A percentile compares a stretch with the other conserved stretches of the same genome.
Conservation (phyloP, 768 basidiomycete species). For the Pholiota microspora region DNA sequence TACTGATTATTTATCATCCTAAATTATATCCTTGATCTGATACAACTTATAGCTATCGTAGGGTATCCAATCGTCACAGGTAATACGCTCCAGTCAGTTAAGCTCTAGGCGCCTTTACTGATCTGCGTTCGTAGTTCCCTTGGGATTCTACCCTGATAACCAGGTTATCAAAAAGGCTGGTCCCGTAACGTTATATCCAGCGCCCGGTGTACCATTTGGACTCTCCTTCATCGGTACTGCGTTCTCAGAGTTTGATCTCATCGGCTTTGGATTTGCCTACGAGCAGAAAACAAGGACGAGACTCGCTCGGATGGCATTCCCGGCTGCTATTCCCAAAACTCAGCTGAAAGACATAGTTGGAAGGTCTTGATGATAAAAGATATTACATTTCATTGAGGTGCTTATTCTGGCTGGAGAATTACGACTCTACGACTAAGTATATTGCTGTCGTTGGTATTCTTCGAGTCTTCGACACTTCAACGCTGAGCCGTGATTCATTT, state of each 20-base stretch:
- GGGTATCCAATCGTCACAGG: slow-evolving; percentile 7
- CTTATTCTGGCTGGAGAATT: too few relatives aligned
- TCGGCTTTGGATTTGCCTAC: slow-evolving; percentile 1
- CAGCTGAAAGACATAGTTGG: slow-evolving; percentile 6
- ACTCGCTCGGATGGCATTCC: background rate
- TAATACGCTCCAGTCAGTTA: background rate
- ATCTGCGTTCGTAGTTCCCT: background rate
- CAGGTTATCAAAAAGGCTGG: background rate
- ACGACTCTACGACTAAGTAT: too few relatives aligned
- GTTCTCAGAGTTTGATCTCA: slow-evolving; percentile 3
- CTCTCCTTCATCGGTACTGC: slow-evolving; percentile 6
- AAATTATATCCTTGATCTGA: background rate
- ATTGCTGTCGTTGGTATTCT: too few relatives aligned
- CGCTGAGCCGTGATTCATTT: too few relatives aligned
- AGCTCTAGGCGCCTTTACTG: background rate
- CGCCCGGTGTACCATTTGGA: slow-evolving; percentile 2
- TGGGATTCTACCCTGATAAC: slow-evolving; percentile 3
- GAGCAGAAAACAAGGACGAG: slow-evolving; percentile 2
- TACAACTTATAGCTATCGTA: background rate
- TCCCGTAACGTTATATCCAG: slow-evolving; percentile 2
- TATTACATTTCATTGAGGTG: too few relatives aligned
- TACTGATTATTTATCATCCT: slow-evolving; percentile 12
- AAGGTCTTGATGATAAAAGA: background rate
- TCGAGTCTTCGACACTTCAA: too few relatives aligned
- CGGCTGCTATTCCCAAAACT: slow-evolving; percentile 5